A percentile compares a stretch with the other conserved stretches of the same genome.
These are phyloP conservation scores for Candida peoriensis DNA, from an alignment of 805 yeast genomes.

Conservation along the genomic window DNA sequence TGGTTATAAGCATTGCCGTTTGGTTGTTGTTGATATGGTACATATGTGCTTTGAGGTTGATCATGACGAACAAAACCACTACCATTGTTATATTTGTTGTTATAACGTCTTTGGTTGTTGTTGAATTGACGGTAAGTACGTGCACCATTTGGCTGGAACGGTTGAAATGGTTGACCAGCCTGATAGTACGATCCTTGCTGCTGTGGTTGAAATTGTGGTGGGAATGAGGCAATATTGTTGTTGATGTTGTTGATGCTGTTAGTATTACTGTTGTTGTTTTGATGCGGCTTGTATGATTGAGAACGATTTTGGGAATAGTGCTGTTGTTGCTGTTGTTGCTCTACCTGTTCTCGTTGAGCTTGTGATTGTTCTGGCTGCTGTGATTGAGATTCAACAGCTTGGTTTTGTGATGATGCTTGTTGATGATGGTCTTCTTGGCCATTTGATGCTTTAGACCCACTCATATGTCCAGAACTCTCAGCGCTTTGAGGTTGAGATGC, in stretches of 20 bases:
- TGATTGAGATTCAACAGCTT: conserved; percentile 13
- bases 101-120: conserved; percentile 19
- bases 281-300: conserved; percentile 4
- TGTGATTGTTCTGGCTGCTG: conserved; percentile 11
- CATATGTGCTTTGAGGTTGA: conserved; percentile 4
- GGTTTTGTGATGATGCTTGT: conserved; percentile 13
- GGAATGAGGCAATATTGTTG: conserved; percentile 2
- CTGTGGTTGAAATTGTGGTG: conserved; percentile 6
- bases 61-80: conserved; percentile 10
- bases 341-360: conserved; percentile 1
- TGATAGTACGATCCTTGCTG: conserved; percentile 6
- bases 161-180: conserved; percentile 8
- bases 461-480: too few relatives aligned
- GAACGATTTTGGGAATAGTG: conserved; percentile 4
- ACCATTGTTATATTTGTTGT: conserved; percentile 8
- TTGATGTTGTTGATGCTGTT: conserved; percentile 7
- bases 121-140: conserved; percentile 22
- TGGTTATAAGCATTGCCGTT: background rate
- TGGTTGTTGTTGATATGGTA: conserved; percentile 8
- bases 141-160: conserved; percentile 6
- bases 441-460: too few relatives aligned
- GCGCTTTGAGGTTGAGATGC: conserved; percentile 11
- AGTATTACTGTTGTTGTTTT: conserved; percentile 4
- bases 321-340: conserved; percentile 4
- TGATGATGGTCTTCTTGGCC: too few relatives aligned